These are phyloP conservation scores for Beauveria varroae DNA, from an alignment of 2,329 filamentous ascomycete species.

Conservation along the genomic window DNA sequence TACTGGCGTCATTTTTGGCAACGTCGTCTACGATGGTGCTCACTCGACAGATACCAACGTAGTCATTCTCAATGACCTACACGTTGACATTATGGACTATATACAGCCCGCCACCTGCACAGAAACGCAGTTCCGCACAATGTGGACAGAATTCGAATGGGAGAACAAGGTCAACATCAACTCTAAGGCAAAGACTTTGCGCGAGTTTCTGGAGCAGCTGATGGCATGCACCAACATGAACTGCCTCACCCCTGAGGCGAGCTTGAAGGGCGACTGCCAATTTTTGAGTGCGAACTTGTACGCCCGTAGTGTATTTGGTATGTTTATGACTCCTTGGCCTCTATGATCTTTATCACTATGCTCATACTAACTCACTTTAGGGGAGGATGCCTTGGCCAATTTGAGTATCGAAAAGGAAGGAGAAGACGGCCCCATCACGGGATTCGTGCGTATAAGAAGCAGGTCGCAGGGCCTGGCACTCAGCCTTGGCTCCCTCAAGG, in stretches of 20 bases:
- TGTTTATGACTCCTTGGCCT: slow-evolving; percentile 31
- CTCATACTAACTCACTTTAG: slow-evolving; percentile 39
- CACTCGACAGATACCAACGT: slow-evolving; percentile 91
- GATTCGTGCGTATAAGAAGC: slow-evolving; percentile 96
- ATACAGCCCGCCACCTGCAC: slow-evolving; percentile 95
- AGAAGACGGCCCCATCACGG: slow-evolving; percentile 88
- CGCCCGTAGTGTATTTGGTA: slow-evolving; percentile 95
- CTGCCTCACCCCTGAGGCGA: slow-evolving; percentile 92
- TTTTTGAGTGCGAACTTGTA: slow-evolving; percentile 97
- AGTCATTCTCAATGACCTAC: slow-evolving; percentile 94
- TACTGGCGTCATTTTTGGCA: slow-evolving; percentile 97
- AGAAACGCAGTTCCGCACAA: slow-evolving; percentile 97
- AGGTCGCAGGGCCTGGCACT: slow-evolving; percentile 91
- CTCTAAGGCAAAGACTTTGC: slow-evolving; percentile 84
- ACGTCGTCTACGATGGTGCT: slow-evolving; percentile 93
- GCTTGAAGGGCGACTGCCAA: slow-evolving; percentile 93
- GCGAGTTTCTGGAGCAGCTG: slow-evolving; percentile 86
- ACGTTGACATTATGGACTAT: slow-evolving; percentile 99
- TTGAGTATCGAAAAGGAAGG: slow-evolving; percentile 97
- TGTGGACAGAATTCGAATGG: slow-evolving; percentile 99
- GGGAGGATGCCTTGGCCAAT: slow-evolving; percentile 96
- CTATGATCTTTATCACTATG: slow-evolving; percentile 4
- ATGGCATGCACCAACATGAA: slow-evolving; percentile 99
- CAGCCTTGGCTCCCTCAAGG: slow-evolving; percentile 90
- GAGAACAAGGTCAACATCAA: slow-evolving; percentile 99